Evolutionary conservation across 2,329 filamentous ascomycete species (phyloP).

Genomic region (Ramichloridium luteum): DNA sequence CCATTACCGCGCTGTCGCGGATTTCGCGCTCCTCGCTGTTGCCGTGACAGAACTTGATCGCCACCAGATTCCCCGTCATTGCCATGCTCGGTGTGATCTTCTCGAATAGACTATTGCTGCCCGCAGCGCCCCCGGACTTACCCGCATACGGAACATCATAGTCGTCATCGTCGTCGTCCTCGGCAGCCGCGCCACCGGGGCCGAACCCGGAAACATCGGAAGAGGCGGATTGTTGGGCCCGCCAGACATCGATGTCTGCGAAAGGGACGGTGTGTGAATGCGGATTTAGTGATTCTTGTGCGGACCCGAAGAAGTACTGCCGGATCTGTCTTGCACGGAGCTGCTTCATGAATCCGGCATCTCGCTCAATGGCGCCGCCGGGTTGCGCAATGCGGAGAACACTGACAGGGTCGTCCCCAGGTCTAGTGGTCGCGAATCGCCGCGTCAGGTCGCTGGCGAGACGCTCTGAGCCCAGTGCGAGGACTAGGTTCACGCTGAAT

Average conservation of each 20-base stretch:
- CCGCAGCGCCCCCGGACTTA: conserved; percentile 7
- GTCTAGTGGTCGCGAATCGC: conserved; percentile 45
- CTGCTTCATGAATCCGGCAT: conserved; percentile 60
- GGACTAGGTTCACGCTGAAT: conserved; percentile 58
- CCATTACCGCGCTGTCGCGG: conserved; percentile 71
- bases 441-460: conserved; percentile 63
- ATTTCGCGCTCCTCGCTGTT: conserved; percentile 61
- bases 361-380: conserved; percentile 68
- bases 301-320: conserved; percentile 88
- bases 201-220: conserved; percentile 21
- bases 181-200: conserved; percentile 22
- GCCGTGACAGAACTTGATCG: conserved; percentile 59
- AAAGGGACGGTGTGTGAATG: conserved; percentile 79
- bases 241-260: conserved; percentile 56
- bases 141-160: conserved; percentile 30
- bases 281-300: conserved; percentile 60
- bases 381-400: conserved; percentile 74
- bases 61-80: conserved; percentile 71
- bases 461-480: conserved; percentile 69
- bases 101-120: conserved; percentile 14
- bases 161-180: conserved; percentile 39
- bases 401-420: conserved; percentile 52
- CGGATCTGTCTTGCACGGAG: conserved; percentile 65
- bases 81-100: conserved; percentile 52
- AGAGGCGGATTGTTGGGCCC: conserved; percentile 12